These are phyloP conservation scores for Candida sojae DNA, from an alignment of 1,139 yeast genomes.

Conservation along the genomic window DNA sequence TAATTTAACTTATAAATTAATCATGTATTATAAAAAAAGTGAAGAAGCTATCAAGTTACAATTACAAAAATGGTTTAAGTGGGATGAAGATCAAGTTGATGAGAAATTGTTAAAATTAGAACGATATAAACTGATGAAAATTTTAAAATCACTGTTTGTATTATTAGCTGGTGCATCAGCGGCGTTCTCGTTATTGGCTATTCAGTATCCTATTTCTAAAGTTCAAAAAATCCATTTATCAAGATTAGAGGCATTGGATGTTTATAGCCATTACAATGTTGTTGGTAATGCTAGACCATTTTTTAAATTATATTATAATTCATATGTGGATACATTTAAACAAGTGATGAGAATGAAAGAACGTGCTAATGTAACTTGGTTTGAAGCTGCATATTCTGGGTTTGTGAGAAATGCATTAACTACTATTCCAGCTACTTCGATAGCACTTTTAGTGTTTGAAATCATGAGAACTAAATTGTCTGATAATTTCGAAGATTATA, in stretches of 20 bases:
- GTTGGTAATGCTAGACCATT: slow-evolving; percentile 30
- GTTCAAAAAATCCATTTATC: slow-evolving; percentile 79
- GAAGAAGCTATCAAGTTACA: slow-evolving; percentile 24
- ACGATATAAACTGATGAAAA: slow-evolving; percentile 44
- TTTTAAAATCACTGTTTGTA: slow-evolving; percentile 69
- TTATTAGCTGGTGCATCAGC: slow-evolving; percentile 90
- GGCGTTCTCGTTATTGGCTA: slow-evolving; percentile 70
- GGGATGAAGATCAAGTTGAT: slow-evolving; percentile 28
- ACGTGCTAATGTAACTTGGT: slow-evolving; percentile 58
- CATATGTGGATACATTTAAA: slow-evolving; percentile 70
- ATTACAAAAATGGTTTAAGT: slow-evolving; percentile 22
- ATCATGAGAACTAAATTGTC: slow-evolving; percentile 61
- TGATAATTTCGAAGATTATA: slow-evolving; percentile 28
- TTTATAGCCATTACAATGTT: slow-evolving; percentile 40
- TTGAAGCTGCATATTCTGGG: slow-evolving; percentile 75
- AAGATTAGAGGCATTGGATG: slow-evolving; percentile 77
- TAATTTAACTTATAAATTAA: slow-evolving; percentile 56
- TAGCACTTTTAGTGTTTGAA: slow-evolving; percentile 83
- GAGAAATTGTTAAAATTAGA: slow-evolving; percentile 32
- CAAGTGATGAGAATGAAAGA: slow-evolving; percentile 57
- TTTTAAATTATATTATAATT: slow-evolving; percentile 58
- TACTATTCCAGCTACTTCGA: slow-evolving; percentile 83
- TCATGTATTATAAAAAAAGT: slow-evolving; percentile 53
- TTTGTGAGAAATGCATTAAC: slow-evolving; percentile 70
- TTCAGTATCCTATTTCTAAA: slow-evolving; percentile 82